Evolutionary conservation across 2,329 filamentous ascomycete species (phyloP).

Genomic region (Chaetomium olivaceum): DNA sequence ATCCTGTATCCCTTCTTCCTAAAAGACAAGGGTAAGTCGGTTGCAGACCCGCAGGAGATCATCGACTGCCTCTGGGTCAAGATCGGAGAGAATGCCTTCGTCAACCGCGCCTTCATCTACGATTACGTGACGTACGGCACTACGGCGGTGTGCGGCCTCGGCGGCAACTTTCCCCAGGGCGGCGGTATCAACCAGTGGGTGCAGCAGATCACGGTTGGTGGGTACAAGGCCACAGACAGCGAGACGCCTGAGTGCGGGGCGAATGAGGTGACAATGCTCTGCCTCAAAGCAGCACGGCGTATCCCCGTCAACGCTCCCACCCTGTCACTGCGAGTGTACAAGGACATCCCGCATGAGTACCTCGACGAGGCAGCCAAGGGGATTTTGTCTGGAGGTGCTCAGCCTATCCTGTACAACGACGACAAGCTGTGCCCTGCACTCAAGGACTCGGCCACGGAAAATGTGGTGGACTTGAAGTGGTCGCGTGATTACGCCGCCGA

Average conservation of each 20-base stretch:
- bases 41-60: neutral
- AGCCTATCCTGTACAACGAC: constrained; percentile 4
- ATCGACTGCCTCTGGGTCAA: constrained; percentile 6
- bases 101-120: constrained; percentile 6
- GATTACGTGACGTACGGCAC: constrained; percentile 4
- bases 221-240: neutral
- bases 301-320: neutral
- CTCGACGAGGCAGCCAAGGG: neutral
- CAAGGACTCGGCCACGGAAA: neutral
- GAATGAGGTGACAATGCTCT: neutral
- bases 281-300: neutral
- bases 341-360: neutral
- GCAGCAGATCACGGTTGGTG: constrained; percentile 1
- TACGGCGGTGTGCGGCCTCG: neutral
- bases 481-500: constrained; percentile 4
- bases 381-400: neutral
- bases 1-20: neutral
- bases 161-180: neutral
- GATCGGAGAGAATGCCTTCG: constrained; percentile 1
- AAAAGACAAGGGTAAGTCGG: neutral
- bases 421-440: constrained; percentile 2
- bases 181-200: constrained; percentile 6
- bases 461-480: neutral
- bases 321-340: neutral
- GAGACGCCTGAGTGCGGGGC: neutral